phyloP scores from a whole-genome alignment of 2,329 filamentous ascomycete genomes.

The Aureobasidium sp. region DNA sequence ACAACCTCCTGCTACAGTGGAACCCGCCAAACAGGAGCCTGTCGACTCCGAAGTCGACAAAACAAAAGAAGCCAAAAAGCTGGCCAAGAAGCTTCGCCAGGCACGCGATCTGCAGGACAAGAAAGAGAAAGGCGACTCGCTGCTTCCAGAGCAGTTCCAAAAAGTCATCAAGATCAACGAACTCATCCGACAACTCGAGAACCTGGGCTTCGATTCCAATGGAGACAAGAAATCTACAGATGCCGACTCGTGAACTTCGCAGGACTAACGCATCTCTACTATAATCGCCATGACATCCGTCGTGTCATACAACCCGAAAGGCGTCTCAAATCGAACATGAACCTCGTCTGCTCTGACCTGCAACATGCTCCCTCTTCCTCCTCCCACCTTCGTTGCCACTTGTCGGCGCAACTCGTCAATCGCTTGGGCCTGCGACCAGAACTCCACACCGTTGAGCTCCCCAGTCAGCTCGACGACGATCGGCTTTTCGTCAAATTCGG shows the following conservation, averaged over 20 bases:
- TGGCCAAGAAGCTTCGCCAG: constrained; percentile 93
- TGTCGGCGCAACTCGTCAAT: constrained; percentile 23
- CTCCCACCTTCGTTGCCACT: constrained; percentile 12
- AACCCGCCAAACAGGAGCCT: constrained; percentile 35
- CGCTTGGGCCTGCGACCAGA: constrained; percentile 29
- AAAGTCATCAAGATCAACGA: constrained; percentile 98
- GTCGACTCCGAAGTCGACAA: constrained; percentile 67
- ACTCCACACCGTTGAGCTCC: constrained; percentile 23
- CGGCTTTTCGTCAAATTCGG: constrained; percentile 12
- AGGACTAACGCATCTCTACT: neutral
- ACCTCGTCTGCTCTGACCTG: constrained; percentile 33
- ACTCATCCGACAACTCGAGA: constrained; percentile 78
- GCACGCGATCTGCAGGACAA: constrained; percentile 84
- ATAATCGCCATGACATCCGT: constrained; percentile 20
- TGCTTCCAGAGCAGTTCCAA: constrained; percentile 90
- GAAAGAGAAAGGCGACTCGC: constrained; percentile 74
- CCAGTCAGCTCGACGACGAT: constrained; percentile 26
- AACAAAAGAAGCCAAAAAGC: constrained; percentile 85
- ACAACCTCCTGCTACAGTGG: neutral
- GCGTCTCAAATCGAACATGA: constrained; percentile 37
- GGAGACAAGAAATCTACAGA: constrained; percentile 51
- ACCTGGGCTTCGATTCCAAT: constrained; percentile 74
- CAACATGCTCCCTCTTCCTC: constrained; percentile 18
- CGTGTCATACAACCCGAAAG: constrained; percentile 41
- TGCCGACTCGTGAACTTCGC: neutral